Percentiles rank a stretch among this genome's conserved stretches.
These are phyloP conservation scores for Veloboletus limbatus DNA, from an alignment of 1,284 basidiomycete species.

Conservation along the genomic window DNA sequence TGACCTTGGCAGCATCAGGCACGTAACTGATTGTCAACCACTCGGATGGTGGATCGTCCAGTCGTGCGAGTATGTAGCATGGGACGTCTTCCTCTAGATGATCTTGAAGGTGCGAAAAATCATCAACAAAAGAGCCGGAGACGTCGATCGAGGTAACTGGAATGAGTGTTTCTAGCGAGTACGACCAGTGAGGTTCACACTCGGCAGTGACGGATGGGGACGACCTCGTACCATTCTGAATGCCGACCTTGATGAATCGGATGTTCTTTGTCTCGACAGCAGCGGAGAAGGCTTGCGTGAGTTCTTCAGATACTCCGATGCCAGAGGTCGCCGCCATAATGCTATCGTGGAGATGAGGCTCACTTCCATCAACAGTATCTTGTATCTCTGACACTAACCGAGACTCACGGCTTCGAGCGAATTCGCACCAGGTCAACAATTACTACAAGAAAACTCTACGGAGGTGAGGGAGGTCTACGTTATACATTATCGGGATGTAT, in stretches of 20 bases:
- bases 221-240: conserved; percentile 59
- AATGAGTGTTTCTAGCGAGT: conserved; percentile 59
- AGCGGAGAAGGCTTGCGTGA: conserved; percentile 52
- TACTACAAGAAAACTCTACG: conserved; percentile 17
- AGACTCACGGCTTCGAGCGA: too few species aligned
- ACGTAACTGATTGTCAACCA: conserved; percentile 77
- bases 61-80: conserved; percentile 68
- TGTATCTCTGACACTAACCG: too few species aligned
- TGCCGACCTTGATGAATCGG: conserved; percentile 73
- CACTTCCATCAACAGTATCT: background rate
- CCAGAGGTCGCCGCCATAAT: conserved; percentile 70
- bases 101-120: conserved; percentile 55
- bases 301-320: conserved; percentile 53
- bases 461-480: conserved; percentile 24
- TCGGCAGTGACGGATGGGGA: conserved; percentile 17
- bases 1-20: conserved; percentile 69
- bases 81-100: conserved; percentile 59
- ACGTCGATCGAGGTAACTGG: conserved; percentile 49
- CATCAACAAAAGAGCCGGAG: conserved; percentile 52
- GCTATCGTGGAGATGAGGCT: background rate
- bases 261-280: conserved; percentile 49
- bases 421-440: background rate
- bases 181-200: conserved; percentile 25
- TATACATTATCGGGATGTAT: conserved; percentile 36
- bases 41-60: conserved; percentile 56